Base-by-base conservation (phyloP, 2,329 filamentous ascomycete genomes). In the Pestalotiopsis sp. region DNA sequence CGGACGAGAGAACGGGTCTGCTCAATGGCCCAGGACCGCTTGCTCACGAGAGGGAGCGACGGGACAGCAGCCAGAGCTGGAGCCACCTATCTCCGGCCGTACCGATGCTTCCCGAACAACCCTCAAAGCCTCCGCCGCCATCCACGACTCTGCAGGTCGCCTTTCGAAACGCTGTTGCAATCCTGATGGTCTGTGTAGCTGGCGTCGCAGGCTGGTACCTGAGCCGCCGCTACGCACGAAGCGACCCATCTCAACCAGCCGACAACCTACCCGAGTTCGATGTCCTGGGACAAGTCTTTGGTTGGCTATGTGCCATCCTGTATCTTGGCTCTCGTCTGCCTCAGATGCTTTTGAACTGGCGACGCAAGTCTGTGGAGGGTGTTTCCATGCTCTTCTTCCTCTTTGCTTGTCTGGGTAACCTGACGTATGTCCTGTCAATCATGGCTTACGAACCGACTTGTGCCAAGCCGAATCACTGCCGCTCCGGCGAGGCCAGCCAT, bases 351-450 rank as follows among this genome's bases (percentile, higher is more conserved):
- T 88, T 98, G 65, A 99, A 98, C 80, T 97, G 93, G 82, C 89
- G 93, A 22, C 91, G 96, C 70, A 97, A 97, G 82, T 94, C 91
- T 57, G 98, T 94, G 1, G 94, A 98, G 67, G 96, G 96, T 3
- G 91, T 99, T 22, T 95, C 92, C 71, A 90, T 98, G 81, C 86
- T 98, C 11, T 99, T 98, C 81, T 98, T 98, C 82, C 84, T 98
- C 24, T 98, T 99, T 78, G 96, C 96, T 4, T 98, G 95, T 77
- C 88, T 98, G 5, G 96, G 96, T 2, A 99, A 99, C 78, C 79
- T 97, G 71, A 98, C 94, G 0, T 98, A 97, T 75, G 94, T 98
- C 20, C 83, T 97, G 48, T 94, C 91, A 48, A 98, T 99, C 73
- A 86, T 98, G 71, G 94, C 94, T 1, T 98, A 94, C 75, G 93